A percentile compares a stretch with the other conserved stretches of the same genome.
Evolutionary conservation across 2,329 filamentous ascomycete species (phyloP).

Genomic region (Phymatotrichopsis omnivora): DNA sequence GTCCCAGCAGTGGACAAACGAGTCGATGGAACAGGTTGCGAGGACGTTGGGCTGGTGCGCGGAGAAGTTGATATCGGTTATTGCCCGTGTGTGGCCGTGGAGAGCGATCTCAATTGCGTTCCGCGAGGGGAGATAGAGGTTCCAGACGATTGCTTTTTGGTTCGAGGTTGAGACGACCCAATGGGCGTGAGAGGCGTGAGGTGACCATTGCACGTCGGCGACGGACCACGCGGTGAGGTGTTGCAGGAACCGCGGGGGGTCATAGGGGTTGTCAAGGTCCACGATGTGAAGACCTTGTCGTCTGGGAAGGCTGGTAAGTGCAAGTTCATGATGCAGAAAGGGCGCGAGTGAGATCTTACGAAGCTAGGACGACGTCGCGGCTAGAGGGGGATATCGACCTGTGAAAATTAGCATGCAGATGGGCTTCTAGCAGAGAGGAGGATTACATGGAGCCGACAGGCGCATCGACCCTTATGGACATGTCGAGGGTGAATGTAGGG

Average conservation of each 20-base stretch:
- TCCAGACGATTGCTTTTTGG: conserved; percentile 90
- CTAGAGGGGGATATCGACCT: conserved; percentile 70
- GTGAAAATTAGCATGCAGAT: conserved; percentile 1
- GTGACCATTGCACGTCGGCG: conserved; percentile 93
- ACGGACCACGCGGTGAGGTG: conserved; percentile 90
- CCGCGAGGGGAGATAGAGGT: conserved; percentile 59
- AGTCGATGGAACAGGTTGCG: conserved; percentile 85
- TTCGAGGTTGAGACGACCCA: conserved; percentile 94
- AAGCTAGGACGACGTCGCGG: conserved; percentile 80
- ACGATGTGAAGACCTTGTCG: conserved; percentile 84
- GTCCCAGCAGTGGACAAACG: conserved; percentile 89
- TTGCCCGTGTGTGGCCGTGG: conserved; percentile 74
- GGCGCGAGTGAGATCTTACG: conserved; percentile 39
- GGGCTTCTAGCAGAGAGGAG: background rate
- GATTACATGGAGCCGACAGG: conserved; percentile 71
- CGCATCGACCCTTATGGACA: conserved; percentile 70
- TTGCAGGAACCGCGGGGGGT: conserved; percentile 70
- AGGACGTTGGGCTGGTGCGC: conserved; percentile 83
- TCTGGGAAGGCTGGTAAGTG: conserved; percentile 35
- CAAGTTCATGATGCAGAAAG: conserved; percentile 35
- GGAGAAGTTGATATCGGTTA: conserved; percentile 94
- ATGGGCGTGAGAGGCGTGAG: conserved; percentile 77
- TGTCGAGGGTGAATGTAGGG: conserved; percentile 75
- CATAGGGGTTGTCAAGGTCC: conserved; percentile 82
- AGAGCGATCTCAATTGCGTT: conserved; percentile 79